phyloP scores from a whole-genome alignment of 345 rosid species.

The Eutrema heterophyllum region DNA sequence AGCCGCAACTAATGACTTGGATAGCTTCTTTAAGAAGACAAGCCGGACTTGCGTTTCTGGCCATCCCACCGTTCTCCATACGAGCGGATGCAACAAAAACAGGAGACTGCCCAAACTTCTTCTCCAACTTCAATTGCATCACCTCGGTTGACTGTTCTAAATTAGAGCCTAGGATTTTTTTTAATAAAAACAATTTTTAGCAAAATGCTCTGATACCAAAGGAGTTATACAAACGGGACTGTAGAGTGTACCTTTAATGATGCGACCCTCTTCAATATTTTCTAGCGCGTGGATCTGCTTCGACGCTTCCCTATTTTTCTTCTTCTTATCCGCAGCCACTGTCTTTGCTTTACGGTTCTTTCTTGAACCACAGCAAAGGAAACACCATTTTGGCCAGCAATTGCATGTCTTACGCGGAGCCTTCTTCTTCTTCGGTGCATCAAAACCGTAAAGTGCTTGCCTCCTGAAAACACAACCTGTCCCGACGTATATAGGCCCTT shows the following conservation, averaged over 20 bases:
- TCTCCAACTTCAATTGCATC: slow-evolving; percentile 73
- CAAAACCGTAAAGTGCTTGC: slow-evolving; percentile 87
- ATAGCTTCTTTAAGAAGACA: slow-evolving; percentile 89
- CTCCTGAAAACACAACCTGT: slow-evolving; percentile 98
- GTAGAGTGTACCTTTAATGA: slow-evolving; percentile 24
- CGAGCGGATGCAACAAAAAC: slow-evolving; percentile 78
- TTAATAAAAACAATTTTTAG: background rate
- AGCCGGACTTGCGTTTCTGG: slow-evolving; percentile 68
- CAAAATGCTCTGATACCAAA: slow-evolving; percentile 23
- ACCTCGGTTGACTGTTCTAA: slow-evolving; percentile 53
- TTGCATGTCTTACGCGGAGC: slow-evolving; percentile 86
- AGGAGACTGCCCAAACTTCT: slow-evolving; percentile 96
- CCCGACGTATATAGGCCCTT: slow-evolving; percentile 98
- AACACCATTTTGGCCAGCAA: slow-evolving; percentile 98
- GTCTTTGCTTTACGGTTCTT: slow-evolving; percentile 69
- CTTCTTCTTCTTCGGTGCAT: slow-evolving; percentile 90
- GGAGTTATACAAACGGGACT: background rate
- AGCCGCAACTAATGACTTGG: slow-evolving; percentile 98
- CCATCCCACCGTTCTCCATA: slow-evolving; percentile 79
- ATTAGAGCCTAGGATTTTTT: slow-evolving; percentile 33
- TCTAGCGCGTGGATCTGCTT: slow-evolving; percentile 98
- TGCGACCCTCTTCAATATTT: slow-evolving; percentile 73
- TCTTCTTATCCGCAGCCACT: slow-evolving; percentile 50
- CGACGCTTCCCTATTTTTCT: slow-evolving; percentile 82
- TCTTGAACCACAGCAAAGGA: slow-evolving; percentile 65